Evolutionary conservation across 345 rosid genomes (phyloP).

Genomic region (Physaria fendleri): DNA sequence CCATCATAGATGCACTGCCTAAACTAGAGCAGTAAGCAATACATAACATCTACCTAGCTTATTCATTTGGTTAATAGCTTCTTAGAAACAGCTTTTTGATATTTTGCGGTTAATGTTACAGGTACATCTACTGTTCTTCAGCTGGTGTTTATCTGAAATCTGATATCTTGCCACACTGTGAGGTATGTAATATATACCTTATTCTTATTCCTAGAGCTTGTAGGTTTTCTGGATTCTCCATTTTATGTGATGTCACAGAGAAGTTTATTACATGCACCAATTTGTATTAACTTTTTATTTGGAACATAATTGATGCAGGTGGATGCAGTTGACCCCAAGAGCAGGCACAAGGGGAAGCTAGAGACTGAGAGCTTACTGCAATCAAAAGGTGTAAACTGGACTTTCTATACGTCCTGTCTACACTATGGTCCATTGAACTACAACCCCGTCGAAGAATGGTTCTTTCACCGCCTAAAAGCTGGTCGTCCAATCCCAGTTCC

Average conservation of each 20-base stretch:
- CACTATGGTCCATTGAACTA: slow-evolving; percentile 94
- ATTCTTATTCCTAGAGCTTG: neutral
- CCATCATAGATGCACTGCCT: slow-evolving; percentile 88
- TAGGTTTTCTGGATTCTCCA: neutral
- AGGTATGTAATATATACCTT: slow-evolving; percentile 45
- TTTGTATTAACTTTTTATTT: neutral
- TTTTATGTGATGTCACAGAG: neutral
- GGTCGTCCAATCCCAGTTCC: slow-evolving; percentile 95
- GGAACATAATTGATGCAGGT: slow-evolving; percentile 33
- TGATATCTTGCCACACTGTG: slow-evolving; percentile 72
- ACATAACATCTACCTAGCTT: neutral
- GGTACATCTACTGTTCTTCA: slow-evolving; percentile 92
- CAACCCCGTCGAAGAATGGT: slow-evolving; percentile 99
- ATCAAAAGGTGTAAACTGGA: slow-evolving; percentile 79
- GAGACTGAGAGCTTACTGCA: slow-evolving; percentile 65
- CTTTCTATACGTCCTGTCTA: slow-evolving; percentile 91
- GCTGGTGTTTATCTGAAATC: slow-evolving; percentile 94
- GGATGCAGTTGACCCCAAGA: slow-evolving; percentile 95
- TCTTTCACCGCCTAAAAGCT: slow-evolving; percentile 88
- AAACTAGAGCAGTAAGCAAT: slow-evolving; percentile 78
- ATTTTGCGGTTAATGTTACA: slow-evolving; percentile 29
- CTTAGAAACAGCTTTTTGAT: neutral
- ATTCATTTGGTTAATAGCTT: neutral
- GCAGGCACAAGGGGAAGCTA: slow-evolving; percentile 97
- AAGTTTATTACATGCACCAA: no score